These are phyloP conservation scores for Scorias spongiosa DNA, from an alignment of 2,329 filamentous ascomycete genomes.

Conservation along the genomic window DNA sequence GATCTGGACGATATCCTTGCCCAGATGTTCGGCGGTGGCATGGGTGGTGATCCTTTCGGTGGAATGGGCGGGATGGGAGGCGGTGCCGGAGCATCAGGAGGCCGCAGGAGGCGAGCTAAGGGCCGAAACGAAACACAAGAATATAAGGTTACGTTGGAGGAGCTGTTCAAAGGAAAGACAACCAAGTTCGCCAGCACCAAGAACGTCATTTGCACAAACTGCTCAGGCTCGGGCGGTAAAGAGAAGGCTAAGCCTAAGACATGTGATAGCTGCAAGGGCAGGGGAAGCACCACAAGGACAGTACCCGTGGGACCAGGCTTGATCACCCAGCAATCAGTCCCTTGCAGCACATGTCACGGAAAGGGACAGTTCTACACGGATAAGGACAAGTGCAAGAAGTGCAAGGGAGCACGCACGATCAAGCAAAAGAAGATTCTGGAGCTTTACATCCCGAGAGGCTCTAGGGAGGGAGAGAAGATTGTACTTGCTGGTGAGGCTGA, in stretches of 20 bases:
- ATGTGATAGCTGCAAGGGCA: constrained; percentile 73
- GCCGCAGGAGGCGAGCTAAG: constrained; percentile 39
- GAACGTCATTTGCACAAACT: constrained; percentile 73
- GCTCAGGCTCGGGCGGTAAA: constrained; percentile 81
- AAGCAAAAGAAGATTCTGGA: constrained; percentile 89
- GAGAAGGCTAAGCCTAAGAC: constrained; percentile 73
- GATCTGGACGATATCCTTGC: constrained; percentile 86
- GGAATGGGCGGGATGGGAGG: constrained; percentile 40
- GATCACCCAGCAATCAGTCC: constrained; percentile 62
- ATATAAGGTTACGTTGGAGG: constrained; percentile 82
- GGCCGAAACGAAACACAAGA: constrained; percentile 77
- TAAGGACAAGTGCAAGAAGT: constrained; percentile 97
- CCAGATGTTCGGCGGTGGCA: constrained; percentile 60
- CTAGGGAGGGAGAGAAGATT: constrained; percentile 68
- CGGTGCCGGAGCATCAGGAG: constrained; percentile 19
- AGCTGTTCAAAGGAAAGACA: constrained; percentile 96
- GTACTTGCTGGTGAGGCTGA: constrained; percentile 87
- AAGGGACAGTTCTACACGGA: constrained; percentile 80
- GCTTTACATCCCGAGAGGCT: constrained; percentile 85
- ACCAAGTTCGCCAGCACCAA: constrained; percentile 94
- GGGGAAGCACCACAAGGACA: constrained; percentile 59
- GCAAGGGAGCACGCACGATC: constrained; percentile 78
- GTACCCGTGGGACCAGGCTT: constrained; percentile 76
- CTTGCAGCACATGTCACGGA: constrained; percentile 72
- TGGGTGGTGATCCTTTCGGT: constrained; percentile 30